phyloP scores from a whole-genome alignment of 108 stramenopile species.

The Skeletonema tropicum region DNA sequence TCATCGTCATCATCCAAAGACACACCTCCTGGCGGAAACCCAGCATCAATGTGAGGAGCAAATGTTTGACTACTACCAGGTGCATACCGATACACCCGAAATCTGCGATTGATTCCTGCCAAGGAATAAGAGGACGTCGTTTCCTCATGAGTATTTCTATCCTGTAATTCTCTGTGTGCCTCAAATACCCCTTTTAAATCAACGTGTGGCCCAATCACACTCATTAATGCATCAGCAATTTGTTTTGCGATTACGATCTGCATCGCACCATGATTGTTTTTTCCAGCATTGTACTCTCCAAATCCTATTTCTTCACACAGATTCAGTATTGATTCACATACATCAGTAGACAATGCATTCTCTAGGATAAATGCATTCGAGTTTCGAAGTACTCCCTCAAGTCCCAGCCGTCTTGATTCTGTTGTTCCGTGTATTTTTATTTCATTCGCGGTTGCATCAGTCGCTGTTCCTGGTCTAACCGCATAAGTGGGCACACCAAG shows the following conservation, averaged over 20 bases:
- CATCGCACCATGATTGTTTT: conserved; percentile 81
- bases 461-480: conserved; percentile 13
- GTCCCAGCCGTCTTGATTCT: conserved; percentile 44
- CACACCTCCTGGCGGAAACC: conserved; percentile 81
- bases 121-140: conserved; percentile 31
- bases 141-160: neutral
- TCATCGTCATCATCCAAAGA: conserved; percentile 52
- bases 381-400: conserved; percentile 63
- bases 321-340: conserved; percentile 64
- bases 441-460: neutral
- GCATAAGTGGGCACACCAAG: conserved; percentile 74
- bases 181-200: conserved; percentile 58
- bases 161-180: conserved; percentile 21
- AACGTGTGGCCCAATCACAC: conserved; percentile 61
- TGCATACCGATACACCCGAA: conserved; percentile 79
- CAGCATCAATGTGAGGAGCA: conserved; percentile 90
- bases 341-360: conserved; percentile 49
- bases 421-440: neutral
- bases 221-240: conserved; percentile 51
- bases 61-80: conserved; percentile 64
- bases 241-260: conserved; percentile 72
- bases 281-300: conserved; percentile 69
- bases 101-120: conserved; percentile 77
- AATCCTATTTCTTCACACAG: conserved; percentile 64
- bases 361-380: conserved; percentile 66